Base-by-base conservation (phyloP, 176 grass and related monocot species). In the Pharus latifolius region DNA sequence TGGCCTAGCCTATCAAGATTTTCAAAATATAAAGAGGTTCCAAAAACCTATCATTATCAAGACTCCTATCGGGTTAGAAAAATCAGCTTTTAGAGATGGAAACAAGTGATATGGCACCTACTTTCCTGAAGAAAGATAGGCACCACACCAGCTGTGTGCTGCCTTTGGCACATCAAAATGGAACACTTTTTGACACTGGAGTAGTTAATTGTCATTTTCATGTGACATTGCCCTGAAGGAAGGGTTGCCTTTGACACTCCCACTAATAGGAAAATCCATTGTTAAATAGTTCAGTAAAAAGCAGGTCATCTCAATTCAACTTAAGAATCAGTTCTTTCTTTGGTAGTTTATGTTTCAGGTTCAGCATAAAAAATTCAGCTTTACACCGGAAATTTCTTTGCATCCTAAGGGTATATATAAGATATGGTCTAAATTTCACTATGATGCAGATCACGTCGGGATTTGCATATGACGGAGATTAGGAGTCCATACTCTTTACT, bases 201-300 rank as follows among this genome's bases (percentile, higher is more conserved):
- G 19, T 79, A 11, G 73, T 68, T 74, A 40, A 22, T 3, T 3
- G 46, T 79, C 69, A 37, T 68, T 52, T 68, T 85, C 75, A 30
- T 68, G 60, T 60, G 28, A 42, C 9, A 9, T 55, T 55, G 22
- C 56, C 37, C 48, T 56, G 24, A 2, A 32, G 13, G 10, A 5
- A 45, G 24, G 24, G 23, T 23, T 72, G 4, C n/a, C 44, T 43
- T 54, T 41, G 9, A 43, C 18, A 67, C 29, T 51, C 3, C 22
- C 53, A 3, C 28, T 6, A 59, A 45, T 14, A 69, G 34, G 27
- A 16, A 75, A 68, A 40, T 3, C 56, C 43, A 18, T 41, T 44
- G 35, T 12, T 18, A 27, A 43, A 22, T 20, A 41, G 41, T 53
- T 44, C 28, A 33, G 1, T 18, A 59, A 6, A 6, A 66, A 53